Conservation (phyloP, 2,329 filamentous ascomycete species). For the Dactylellina leptospora region DNA sequence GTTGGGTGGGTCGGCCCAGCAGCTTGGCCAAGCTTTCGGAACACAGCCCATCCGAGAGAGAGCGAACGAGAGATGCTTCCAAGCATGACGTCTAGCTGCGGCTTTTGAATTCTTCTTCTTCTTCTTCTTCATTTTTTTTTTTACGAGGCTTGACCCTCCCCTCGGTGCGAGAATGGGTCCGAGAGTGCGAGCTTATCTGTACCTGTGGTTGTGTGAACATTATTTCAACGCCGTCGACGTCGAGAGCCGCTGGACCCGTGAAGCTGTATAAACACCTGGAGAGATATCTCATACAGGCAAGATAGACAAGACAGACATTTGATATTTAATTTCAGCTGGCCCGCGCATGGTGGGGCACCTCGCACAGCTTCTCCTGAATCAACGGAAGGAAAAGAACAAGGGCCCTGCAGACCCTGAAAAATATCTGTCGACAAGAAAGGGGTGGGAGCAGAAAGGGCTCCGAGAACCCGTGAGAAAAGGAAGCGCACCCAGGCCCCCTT, state of each 20-base stretch:
- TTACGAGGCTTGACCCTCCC: too few species aligned
- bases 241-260: too few species aligned
- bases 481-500: too few species aligned
- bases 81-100: too few species aligned
- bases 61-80: not conserved
- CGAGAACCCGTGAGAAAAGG: slow-evolving; percentile 42
- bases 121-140: too few species aligned
- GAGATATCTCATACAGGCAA: not conserved
- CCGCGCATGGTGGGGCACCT: slow-evolving; percentile 14
- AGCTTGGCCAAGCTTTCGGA: slow-evolving; percentile 41
- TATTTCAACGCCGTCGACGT: too few species aligned
- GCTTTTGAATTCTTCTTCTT: too few species aligned
- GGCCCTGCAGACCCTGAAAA: not conserved
- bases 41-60: slow-evolving; percentile 16
- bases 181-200: too few species aligned
- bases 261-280: not conserved
- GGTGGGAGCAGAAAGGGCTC: slow-evolving; percentile 14
- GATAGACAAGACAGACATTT: not conserved
- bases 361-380: too few species aligned
- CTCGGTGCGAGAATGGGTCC: too few species aligned
- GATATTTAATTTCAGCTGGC: not conserved
- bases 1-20: slow-evolving; percentile 17
- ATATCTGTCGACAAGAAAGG: not conserved
- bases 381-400: slow-evolving; percentile 5
- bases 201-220: too few species aligned